Base-by-base conservation (phyloP, 352 stramenopile species). In the Phytophthora citrophthora region DNA sequence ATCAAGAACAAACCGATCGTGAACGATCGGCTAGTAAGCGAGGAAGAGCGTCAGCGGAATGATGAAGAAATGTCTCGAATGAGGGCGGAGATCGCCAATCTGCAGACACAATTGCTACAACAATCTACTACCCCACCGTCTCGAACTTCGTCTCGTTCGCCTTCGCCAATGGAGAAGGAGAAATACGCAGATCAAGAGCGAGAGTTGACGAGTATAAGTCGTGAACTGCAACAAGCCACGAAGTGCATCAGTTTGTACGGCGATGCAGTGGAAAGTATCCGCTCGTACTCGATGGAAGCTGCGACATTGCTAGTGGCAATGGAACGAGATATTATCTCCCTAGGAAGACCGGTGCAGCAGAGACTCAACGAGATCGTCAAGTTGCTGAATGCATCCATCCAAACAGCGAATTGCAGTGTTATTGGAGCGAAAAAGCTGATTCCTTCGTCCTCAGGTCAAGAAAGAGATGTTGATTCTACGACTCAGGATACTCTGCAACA, bases 1-100 rank as follows among this genome's bases (percentile, higher is more conserved):
- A 99, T 99, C 68, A 98, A 99, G 66, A 99, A 99, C 74, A 97
- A 97, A 52, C 96, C 97, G 3, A 97, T 98, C 54, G 97, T 99
- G 41, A 99, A 99, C 71, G 76, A 91, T 20, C 77, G 89, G 23
- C 64, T 65, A 1, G 71, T 77, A n/a, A 69, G 29, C 12, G 59
- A 75, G 24, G 79, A 89, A 24, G 73, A 77, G 2, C 85, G 91
- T 41, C 65, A 80, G 32, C 76, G 73, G 23, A 78, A 68, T 11
- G 79, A 91, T 5, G 64, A 80, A 26, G 73, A 86, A 41, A 86
- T 95, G 23, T 58, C 68, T 18, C 84, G 83, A 15, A 94, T 94
- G 88, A 88, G 81, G 48, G 68, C 89, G 41, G 86, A 95, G 52
- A 95, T 94, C 26, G 71, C 77, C 9, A 70, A 82, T 63, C 46